Percentiles rank a stretch among this genome's conserved stretches.
Evolutionary conservation across 2,329 filamentous ascomycete species (phyloP).

Genomic region (Ophiocordyceps polyrhachis-furcata): DNA sequence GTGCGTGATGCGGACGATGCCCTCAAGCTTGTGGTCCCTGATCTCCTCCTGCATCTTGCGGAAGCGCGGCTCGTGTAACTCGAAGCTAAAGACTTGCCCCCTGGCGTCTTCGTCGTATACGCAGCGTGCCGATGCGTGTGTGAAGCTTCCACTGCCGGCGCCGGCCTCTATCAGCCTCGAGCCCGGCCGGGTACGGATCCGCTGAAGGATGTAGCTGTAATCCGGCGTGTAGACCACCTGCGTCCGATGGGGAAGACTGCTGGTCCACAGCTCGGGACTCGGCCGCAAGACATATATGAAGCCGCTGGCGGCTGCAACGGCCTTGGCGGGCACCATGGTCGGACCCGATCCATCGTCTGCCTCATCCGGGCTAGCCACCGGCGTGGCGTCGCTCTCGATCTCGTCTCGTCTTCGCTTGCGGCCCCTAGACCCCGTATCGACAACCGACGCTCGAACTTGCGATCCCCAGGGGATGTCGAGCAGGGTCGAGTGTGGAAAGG

Average conservation of each 20-base stretch:
- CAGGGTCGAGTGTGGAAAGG: constrained; percentile 64
- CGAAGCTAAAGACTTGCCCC: constrained; percentile 66
- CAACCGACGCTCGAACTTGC: constrained; percentile 73
- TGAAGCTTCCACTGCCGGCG: constrained; percentile 68
- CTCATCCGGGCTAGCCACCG: constrained; percentile 16
- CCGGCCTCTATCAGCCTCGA: constrained; percentile 62
- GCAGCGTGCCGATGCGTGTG: constrained; percentile 57
- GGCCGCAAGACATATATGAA: constrained; percentile 66
- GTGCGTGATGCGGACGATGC: constrained; percentile 53
- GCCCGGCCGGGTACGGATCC: constrained; percentile 56
- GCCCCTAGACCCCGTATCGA: constrained; percentile 81
- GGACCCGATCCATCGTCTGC: constrained; percentile 12
- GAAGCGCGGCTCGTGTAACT: constrained; percentile 59
- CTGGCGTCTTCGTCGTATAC: constrained; percentile 38
- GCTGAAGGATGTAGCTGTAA: constrained; percentile 68
- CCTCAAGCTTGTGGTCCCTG: constrained; percentile 43
- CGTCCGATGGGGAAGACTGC: constrained; percentile 60
- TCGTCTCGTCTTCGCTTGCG: constrained; percentile 40
- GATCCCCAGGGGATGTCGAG: constrained; percentile 75
- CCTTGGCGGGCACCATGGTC: constrained; percentile 23
- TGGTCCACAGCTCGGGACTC: constrained; percentile 69
- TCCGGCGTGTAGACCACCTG: constrained; percentile 79
- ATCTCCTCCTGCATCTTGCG: constrained; percentile 53
- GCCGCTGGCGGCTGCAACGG: constrained; percentile 39
- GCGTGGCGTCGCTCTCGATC: constrained; percentile 24